These are phyloP conservation scores for Priceomyces medius DNA, from an alignment of 805 yeast genomes.

Conservation along the genomic window DNA sequence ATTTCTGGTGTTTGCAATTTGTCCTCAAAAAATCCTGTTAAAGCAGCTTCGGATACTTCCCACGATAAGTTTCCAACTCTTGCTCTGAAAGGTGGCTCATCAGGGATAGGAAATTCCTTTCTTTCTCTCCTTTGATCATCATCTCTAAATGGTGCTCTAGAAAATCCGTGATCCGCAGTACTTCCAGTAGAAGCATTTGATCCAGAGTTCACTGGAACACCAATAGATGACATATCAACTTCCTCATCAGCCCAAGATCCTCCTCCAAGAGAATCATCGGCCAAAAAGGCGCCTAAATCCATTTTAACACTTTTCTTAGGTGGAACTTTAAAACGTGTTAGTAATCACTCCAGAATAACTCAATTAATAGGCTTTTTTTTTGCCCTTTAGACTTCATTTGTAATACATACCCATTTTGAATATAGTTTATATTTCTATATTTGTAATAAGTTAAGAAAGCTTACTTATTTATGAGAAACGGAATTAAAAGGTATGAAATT, in stretches of 20 bases:
- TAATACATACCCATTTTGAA: slow-evolving; percentile 12
- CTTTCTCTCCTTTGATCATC: slow-evolving; percentile 47
- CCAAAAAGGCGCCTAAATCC: slow-evolving; percentile 84
- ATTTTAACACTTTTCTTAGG: slow-evolving; percentile 67
- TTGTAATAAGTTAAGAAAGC: background rate
- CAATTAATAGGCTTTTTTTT: background rate
- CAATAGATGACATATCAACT: slow-evolving; percentile 66
- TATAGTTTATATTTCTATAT: slow-evolving; percentile 1
- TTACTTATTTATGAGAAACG: background rate
- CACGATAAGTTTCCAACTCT: slow-evolving; percentile 82
- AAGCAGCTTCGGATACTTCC: slow-evolving; percentile 67
- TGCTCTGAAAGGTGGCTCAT: slow-evolving; percentile 89
- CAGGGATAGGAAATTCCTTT: slow-evolving; percentile 83
- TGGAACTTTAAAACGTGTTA: slow-evolving; percentile 22
- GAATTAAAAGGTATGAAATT: background rate
- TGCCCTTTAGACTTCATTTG: background rate
- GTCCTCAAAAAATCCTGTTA: slow-evolving; percentile 61
- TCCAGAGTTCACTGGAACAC: slow-evolving; percentile 42
- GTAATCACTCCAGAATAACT: background rate
- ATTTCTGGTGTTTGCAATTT: slow-evolving; percentile 50
- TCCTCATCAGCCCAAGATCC: slow-evolving; percentile 87
- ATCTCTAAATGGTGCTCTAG: slow-evolving; percentile 8
- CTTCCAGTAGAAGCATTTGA: slow-evolving; percentile 17
- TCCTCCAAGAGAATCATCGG: slow-evolving; percentile 70
- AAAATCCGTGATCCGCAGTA: slow-evolving; percentile 11